Evolutionary conservation across 2,329 filamentous ascomycete species (phyloP), one percentile per base, ranked within the genome.

Genomic region (Endoconidiophora laricicola): DNA sequence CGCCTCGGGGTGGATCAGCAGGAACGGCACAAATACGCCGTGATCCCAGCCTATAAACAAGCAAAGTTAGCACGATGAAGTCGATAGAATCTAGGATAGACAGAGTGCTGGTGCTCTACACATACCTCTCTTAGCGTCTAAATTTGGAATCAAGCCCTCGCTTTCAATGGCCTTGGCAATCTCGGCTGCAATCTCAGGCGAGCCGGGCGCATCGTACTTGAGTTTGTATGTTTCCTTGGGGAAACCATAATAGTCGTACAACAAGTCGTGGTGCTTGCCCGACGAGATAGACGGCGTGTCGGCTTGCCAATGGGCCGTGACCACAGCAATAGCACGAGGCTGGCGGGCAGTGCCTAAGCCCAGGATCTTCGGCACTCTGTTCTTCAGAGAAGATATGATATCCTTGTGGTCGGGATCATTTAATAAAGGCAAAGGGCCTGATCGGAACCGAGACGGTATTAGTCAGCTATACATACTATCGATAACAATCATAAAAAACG

Each of bases 241-340:
- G 57, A 79, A 79, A 16, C 73, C 73, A 56, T 68, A 69, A 61
- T 79, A 80, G 58, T 80, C 75, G 58, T 76, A 80, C 45, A 68
- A 60, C 3, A 80, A 62, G 2, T 62, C 57, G 50, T 71, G 76
- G 22, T 63, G 65, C 18, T 62, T 57, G 3, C 57, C 69, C 2
- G 69, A 72, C 10, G 71, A 74, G 52, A 80, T 70, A 40, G 66
- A 69, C 1, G 74, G 74, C 6, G 60, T 60, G 12, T 55, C 44
- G 2, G 69, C 69, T 2, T 66, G 67, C 75, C 74, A 78, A 62
- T 78, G 74, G 3, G 75, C 74, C 0, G 75, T 78, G 12, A 78
- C 66, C 29, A 78, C 61, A 7, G 77, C 63, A 43, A 78, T 75
- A 22, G 71, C 74, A 7, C 64, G 64, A 0, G 68, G 70, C 10